phyloP scores from a whole-genome alignment of 176 grass and related monocot genomes.

The Aegilops longissima region DNA sequence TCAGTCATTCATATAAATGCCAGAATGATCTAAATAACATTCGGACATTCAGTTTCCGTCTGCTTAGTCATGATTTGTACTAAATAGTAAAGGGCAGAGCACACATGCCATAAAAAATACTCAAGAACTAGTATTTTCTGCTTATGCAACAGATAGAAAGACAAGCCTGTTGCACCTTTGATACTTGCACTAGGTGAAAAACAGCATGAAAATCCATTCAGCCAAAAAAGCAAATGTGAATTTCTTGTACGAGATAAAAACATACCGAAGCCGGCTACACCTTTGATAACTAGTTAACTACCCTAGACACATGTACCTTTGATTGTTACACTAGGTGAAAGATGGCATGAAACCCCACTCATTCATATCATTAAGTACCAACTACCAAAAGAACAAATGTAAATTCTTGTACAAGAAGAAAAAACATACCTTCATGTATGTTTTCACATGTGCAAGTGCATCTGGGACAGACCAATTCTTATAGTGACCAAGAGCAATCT shows the following conservation, averaged over 20 bases:
- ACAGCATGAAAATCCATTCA: neutral
- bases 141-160: neutral
- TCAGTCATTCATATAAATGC: neutral
- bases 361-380: neutral
- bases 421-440: slow-evolving; percentile 76
- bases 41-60: neutral
- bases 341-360: neutral
- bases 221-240: neutral
- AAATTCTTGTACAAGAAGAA: neutral
- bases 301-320: slow-evolving; percentile 9
- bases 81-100: neutral
- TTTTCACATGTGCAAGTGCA: slow-evolving; percentile 61
- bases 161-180: neutral
- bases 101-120: slow-evolving; percentile 18
- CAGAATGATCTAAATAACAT: neutral
- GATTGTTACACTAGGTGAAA: neutral
- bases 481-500: slow-evolving; percentile 83
- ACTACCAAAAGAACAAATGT: neutral
- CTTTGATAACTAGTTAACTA: slow-evolving; percentile 20
- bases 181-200: neutral
- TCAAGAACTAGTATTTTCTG: neutral
- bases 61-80: neutral
- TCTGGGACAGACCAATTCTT: slow-evolving; percentile 95
- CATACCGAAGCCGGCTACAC: slow-evolving; percentile 34
- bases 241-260: slow-evolving; percentile 9